phyloP scores from a whole-genome alignment of 1,139 yeast species.

The Yamadazyma pseudoaaseri region DNA sequence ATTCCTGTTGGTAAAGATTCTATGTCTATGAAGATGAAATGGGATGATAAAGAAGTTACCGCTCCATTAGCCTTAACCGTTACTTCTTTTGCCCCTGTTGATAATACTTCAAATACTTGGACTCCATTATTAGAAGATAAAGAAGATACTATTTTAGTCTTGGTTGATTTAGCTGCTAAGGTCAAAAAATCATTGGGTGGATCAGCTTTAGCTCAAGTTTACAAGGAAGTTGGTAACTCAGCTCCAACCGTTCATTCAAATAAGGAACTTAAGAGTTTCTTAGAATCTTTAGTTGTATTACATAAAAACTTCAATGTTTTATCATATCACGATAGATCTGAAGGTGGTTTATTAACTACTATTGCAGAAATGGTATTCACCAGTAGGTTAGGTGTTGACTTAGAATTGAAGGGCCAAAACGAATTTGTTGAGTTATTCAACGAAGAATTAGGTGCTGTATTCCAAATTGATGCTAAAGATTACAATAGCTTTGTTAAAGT shows the following conservation, averaged over 20 bases:
- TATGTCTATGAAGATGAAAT: slow-evolving; percentile 99
- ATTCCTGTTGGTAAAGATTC: slow-evolving; percentile 99
- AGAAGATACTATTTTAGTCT: slow-evolving; percentile 63
- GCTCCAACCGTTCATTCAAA: slow-evolving; percentile 84
- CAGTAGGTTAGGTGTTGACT: slow-evolving; percentile 71
- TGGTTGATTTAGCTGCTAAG: slow-evolving; percentile 74
- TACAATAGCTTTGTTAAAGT: slow-evolving; percentile 53
- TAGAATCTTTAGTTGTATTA: slow-evolving; percentile 64
- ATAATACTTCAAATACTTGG: slow-evolving; percentile 88
- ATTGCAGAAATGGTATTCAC: slow-evolving; percentile 96
- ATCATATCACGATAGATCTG: slow-evolving; percentile 96
- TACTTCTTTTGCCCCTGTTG: slow-evolving; percentile 90
- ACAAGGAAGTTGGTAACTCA: slow-evolving; percentile 76
- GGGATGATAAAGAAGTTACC: slow-evolving; percentile 91
- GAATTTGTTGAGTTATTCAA: slow-evolving; percentile 65
- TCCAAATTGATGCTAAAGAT: slow-evolving; percentile 69
- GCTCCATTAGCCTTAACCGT: slow-evolving; percentile 92
- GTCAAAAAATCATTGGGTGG: slow-evolving; percentile 75
- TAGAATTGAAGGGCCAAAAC: slow-evolving; percentile 43
- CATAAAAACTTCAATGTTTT: slow-evolving; percentile 69
- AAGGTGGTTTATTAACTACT: slow-evolving; percentile 91
- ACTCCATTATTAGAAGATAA: slow-evolving; percentile 72
- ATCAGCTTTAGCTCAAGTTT: slow-evolving; percentile 93
- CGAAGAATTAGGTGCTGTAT: slow-evolving; percentile 95
- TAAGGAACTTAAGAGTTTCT: slow-evolving; percentile 60